Evolutionary conservation across 106 monocot genomes (phyloP).

Genomic region (Phalaenopsis equestris): DNA sequence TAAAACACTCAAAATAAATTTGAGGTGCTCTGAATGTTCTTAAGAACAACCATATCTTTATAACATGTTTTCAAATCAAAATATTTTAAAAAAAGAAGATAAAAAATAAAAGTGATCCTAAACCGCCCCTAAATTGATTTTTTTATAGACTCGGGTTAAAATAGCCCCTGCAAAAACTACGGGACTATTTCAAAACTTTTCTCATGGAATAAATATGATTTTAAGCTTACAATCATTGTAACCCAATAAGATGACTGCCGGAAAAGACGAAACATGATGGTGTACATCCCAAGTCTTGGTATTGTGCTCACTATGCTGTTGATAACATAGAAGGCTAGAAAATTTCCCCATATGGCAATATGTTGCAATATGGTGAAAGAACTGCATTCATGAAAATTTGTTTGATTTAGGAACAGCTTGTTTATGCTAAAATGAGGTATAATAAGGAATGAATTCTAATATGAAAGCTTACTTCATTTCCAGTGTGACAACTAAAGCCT

Average conservation of each 20-base stretch:
- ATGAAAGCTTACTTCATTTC: constrained; percentile 69
- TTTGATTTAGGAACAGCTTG: background rate
- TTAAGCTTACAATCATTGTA: constrained; percentile 56
- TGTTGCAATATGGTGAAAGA: constrained; percentile 84
- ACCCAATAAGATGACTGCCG: constrained; percentile 85
- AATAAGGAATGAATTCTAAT: background rate
- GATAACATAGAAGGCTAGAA: constrained; percentile 67
- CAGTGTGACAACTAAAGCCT: constrained; percentile 77
- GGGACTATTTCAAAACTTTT: too few relatives aligned
- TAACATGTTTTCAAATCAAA: too few relatives aligned
- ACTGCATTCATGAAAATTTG: constrained; percentile 31
- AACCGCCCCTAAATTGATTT: too few relatives aligned
- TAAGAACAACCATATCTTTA: too few relatives aligned
- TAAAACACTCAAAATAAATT: too few relatives aligned
- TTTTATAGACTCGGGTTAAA: too few relatives aligned
- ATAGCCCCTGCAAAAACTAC: too few relatives aligned
- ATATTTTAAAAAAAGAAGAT: too few relatives aligned
- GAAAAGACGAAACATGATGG: constrained; percentile 88
- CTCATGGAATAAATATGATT: too few relatives aligned
- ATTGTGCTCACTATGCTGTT: constrained; percentile 61
- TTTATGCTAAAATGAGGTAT: background rate
- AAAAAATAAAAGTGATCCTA: too few relatives aligned
- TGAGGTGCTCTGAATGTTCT: too few relatives aligned
- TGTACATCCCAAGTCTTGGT: constrained; percentile 77
- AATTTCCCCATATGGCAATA: constrained; percentile 91